phyloP scores from a whole-genome alignment of 768 basidiomycete species.

The Tricholoma bakamatsutake region DNA sequence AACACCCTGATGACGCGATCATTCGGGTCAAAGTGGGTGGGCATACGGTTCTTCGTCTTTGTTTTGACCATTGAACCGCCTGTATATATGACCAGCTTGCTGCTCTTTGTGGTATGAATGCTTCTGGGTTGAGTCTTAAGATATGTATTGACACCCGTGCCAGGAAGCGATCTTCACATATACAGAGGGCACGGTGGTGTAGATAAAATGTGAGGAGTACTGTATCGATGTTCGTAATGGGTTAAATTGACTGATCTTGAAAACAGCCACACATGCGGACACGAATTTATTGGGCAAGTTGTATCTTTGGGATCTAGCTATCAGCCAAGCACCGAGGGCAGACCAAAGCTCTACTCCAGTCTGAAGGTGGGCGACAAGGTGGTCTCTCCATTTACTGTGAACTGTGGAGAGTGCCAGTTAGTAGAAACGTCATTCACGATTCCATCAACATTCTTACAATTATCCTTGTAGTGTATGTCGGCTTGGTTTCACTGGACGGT shows the following conservation, averaged over 20 bases:
- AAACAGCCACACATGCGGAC: conserved; percentile 58
- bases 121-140: neutral
- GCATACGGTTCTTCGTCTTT: conserved; percentile 10
- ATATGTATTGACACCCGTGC: neutral
- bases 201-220: conserved; percentile 45
- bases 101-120: conserved; percentile 50
- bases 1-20: conserved; percentile 72
- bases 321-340: conserved; percentile 31
- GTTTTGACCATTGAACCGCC: neutral
- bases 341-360: conserved; percentile 58
- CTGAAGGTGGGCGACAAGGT: conserved; percentile 72
- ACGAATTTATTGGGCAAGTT: conserved; percentile 75
- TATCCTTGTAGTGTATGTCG: conserved; percentile 51
- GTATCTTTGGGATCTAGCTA: conserved; percentile 61
- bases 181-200: conserved; percentile 61
- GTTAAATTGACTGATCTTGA: neutral
- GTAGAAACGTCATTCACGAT: conserved; percentile 17
- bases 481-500: conserved; percentile 67
- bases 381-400: conserved; percentile 76
- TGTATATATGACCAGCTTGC: conserved; percentile 39
- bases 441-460: neutral
- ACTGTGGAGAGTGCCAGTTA: conserved; percentile 82
- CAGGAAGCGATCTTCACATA: conserved; percentile 67
- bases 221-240: neutral
- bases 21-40: conserved; percentile 66